Conservation (phyloP, 441 rosid genomes). For the Syzygium malaccense region DNA sequence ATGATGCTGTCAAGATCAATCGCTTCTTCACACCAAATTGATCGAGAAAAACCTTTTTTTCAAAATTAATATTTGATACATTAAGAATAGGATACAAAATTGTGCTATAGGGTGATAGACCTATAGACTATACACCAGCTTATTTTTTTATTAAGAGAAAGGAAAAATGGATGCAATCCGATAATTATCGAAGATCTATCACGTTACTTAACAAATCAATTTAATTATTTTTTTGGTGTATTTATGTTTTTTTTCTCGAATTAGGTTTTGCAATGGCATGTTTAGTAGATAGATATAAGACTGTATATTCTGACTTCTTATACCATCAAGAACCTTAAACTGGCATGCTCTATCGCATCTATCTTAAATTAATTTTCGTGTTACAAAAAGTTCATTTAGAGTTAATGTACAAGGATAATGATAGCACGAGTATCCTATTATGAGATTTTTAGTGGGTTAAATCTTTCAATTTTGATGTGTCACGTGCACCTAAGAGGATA, state of each 20-base stretch:
- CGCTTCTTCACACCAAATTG: not conserved
- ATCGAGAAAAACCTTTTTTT: not conserved
- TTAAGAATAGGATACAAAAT: not conserved
- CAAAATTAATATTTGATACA: not conserved
- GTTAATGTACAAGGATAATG: too few species aligned
- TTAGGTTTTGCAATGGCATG: too few species aligned
- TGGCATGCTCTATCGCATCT: too few species aligned
- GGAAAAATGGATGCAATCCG: not conserved
- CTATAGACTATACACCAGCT: not conserved
- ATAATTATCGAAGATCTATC: not conserved
- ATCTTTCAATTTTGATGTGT: not conserved
- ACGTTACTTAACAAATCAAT: not conserved
- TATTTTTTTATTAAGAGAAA: not conserved
- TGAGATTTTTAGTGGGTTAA: too few species aligned
- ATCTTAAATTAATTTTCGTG: too few species aligned
- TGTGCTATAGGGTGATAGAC: not conserved
- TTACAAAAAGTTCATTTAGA: too few species aligned
- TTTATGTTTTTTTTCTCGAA: too few species aligned
- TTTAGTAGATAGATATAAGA: not conserved
- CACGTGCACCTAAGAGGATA: not conserved
- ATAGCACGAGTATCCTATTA: too few species aligned
- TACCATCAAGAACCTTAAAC: too few species aligned
- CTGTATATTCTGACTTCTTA: not conserved
- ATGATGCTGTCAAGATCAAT: not conserved
- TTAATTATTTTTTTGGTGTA: not conserved